A percentile compares a stretch with the other conserved stretches of the same genome.
Conservation (phyloP, 176 grass and related monocot genomes). For the Aechmea fasciata region DNA sequence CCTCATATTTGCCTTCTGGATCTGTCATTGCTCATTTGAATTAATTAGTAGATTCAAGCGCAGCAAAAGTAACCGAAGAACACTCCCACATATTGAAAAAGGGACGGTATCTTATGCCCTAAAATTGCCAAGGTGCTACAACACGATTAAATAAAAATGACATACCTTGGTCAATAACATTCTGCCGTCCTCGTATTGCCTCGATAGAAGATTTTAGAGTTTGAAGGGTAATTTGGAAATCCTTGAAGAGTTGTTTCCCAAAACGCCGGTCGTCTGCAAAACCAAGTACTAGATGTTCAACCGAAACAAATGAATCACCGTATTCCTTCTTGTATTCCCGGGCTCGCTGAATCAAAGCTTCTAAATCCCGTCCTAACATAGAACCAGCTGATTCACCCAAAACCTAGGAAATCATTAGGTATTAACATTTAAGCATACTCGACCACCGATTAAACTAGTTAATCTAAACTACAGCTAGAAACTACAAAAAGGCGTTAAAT, state of each 20-base stretch:
- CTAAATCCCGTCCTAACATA: slow-evolving; percentile 86
- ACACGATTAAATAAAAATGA: background rate
- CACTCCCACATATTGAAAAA: background rate
- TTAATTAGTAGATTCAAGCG: background rate
- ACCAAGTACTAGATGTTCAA: slow-evolving; percentile 87
- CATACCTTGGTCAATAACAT: slow-evolving; percentile 94
- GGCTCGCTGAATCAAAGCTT: slow-evolving; percentile 81
- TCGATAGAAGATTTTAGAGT: slow-evolving; percentile 65
- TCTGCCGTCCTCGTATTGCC: slow-evolving; percentile 81
- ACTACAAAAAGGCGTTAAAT: background rate
- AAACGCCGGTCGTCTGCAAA: slow-evolving; percentile 83
- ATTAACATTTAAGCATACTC: no score
- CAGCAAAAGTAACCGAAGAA: background rate
- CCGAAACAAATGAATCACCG: slow-evolving; percentile 83
- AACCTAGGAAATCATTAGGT: slow-evolving; percentile 33
- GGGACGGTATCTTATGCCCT: background rate
- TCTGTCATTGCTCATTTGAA: slow-evolving; percentile 36
- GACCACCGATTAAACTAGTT: no score
- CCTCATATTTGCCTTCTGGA: slow-evolving; percentile 96
- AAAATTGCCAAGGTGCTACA: no score
- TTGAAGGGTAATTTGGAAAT: slow-evolving; percentile 74
- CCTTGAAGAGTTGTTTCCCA: slow-evolving; percentile 84
- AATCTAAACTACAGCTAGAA: background rate
- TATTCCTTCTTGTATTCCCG: slow-evolving; percentile 91
- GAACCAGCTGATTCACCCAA: slow-evolving; percentile 83